Percentiles rank a stretch among this genome's conserved stretches.
Conservation (phyloP, 1,139 yeast genomes). For the Kurtzmaniella quercitrusa region DNA sequence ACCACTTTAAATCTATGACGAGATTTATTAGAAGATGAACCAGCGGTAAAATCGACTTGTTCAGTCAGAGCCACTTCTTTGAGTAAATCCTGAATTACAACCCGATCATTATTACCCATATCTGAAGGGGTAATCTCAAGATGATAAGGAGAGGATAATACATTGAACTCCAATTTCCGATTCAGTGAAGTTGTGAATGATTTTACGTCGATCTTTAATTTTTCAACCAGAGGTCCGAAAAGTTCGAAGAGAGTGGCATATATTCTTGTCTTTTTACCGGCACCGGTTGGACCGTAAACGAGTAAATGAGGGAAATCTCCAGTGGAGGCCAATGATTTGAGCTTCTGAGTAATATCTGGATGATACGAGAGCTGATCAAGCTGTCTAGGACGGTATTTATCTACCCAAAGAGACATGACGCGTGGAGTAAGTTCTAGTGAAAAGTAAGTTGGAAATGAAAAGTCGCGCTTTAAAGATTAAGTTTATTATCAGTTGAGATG, state of each 20-base stretch:
- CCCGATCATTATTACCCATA: slow-evolving; percentile 91
- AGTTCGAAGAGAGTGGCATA: slow-evolving; percentile 75
- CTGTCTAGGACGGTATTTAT: slow-evolving; percentile 78
- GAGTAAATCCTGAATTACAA: slow-evolving; percentile 88
- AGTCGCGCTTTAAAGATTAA: not conserved
- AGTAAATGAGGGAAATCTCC: slow-evolving; percentile 93
- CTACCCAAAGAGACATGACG: slow-evolving; percentile 92
- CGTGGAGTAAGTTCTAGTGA: too few relatives aligned
- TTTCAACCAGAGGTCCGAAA: slow-evolving; percentile 79
- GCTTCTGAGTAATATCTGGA: slow-evolving; percentile 54
- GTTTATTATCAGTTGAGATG: not conserved
- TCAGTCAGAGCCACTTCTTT: slow-evolving; percentile 95
- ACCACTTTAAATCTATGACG: slow-evolving; percentile 83
- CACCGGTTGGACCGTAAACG: slow-evolving; percentile 93
- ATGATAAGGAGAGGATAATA: slow-evolving; percentile 85
- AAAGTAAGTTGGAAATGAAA: not conserved
- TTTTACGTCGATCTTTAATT: slow-evolving; percentile 83
- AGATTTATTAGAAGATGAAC: slow-evolving; percentile 25
- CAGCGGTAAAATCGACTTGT: slow-evolving; percentile 64
- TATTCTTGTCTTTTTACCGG: slow-evolving; percentile 94
- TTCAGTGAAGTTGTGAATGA: slow-evolving; percentile 68
- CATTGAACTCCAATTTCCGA: slow-evolving; percentile 83
- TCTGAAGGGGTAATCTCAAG: slow-evolving; percentile 95
- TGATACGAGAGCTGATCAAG: slow-evolving; percentile 68
- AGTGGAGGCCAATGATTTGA: slow-evolving; percentile 61